These are phyloP conservation scores for Cryptococcus wingfieldii DNA, from an alignment of 1,284 basidiomycete species.

Conservation along the genomic window DNA sequence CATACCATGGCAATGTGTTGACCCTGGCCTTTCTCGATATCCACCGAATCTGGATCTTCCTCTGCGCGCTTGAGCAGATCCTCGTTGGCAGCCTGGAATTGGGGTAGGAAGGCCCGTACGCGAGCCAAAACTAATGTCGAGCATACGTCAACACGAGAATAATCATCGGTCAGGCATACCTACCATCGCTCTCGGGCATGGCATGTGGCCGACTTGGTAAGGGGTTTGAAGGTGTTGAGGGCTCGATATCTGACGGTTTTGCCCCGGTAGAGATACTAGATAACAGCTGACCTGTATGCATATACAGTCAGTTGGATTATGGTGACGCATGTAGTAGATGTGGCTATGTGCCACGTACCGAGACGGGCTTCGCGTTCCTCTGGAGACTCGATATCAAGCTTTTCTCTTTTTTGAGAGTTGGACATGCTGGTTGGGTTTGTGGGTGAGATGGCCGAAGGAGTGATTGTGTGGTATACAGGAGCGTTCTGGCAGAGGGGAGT, in stretches of 20 bases:
- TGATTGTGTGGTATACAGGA: too few relatives aligned
- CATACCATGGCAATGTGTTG: constrained; percentile 32
- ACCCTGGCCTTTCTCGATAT: constrained; percentile 29
- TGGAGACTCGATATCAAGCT: constrained; percentile 22
- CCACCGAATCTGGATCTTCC: constrained; percentile 25
- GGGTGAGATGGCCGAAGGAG: neutral
- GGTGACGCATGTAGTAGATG: neutral
- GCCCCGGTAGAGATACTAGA: constrained; percentile 6
- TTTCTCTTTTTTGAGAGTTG: constrained; percentile 7
- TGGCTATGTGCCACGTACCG: constrained; percentile 5
- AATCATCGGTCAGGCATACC: neutral
- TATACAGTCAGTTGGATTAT: neutral
- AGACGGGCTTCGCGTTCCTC: constrained; percentile 18
- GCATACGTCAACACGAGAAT: neutral
- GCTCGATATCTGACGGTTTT: neutral
- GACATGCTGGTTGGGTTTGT: neutral
- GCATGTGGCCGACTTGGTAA: constrained; percentile 9
- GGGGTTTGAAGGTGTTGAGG: constrained; percentile 4
- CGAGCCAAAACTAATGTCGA: constrained; percentile 27
- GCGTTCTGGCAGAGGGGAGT: too few relatives aligned
- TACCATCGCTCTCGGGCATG: constrained; percentile 20
- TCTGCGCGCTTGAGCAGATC: constrained; percentile 22
- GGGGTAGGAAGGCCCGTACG: constrained; percentile 38
- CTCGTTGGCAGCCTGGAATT: constrained; percentile 31
- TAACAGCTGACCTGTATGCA: constrained; percentile 5